Evolutionary conservation across 306 rosid genomes (phyloP), one percentile per base, ranked within the genome.

Genomic region (Sindora glabra): DNA sequence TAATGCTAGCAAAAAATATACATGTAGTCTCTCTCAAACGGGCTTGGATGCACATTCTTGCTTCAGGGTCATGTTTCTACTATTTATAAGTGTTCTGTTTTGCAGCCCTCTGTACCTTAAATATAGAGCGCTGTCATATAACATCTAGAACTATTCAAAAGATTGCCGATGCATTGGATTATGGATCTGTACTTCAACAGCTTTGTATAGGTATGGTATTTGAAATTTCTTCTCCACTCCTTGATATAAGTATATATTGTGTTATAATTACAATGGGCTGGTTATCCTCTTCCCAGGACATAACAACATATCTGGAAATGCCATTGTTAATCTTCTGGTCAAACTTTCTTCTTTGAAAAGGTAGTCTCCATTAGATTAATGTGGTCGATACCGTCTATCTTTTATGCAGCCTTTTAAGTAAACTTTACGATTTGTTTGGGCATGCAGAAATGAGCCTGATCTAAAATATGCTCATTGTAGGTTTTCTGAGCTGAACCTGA

Each of bases 131-230:
- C 68, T 92, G 98, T 58, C 64, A 73, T 63, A 69, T 92, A 74
- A 88, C 98, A 40, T 77, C 94, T 54, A 86, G 82, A 81, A 88
- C 98, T 29, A 72, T 92, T 61, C 89, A 79, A 71, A 83, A 79
- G 68, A 72, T 86, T 68, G 73, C 86, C 9, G 90, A 88, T 81
- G 88, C 84, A 42, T 58, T 92, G 77, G 75, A 67, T 74, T 59
- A 81, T 56, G 66, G 63, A 61, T 82, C 95, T 58, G 80, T 56
- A 19, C 90, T 92, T 13, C 59, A 86, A 71, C 91, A 83, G 23
- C 87, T 92, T 64, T 86, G 67, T 59, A 79, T 92, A 70, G 96
- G 98, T 83, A 79, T 15, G 46, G 4, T 65, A 68, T 38, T 49
- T 49, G 64, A 8, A 48, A 32, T 63, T 70, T 49, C 47, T 39